Evolutionary conservation across 2,329 filamentous ascomycete species (phyloP), one percentile per base, ranked within the genome.

Genomic region (Penicillium sp.): DNA sequence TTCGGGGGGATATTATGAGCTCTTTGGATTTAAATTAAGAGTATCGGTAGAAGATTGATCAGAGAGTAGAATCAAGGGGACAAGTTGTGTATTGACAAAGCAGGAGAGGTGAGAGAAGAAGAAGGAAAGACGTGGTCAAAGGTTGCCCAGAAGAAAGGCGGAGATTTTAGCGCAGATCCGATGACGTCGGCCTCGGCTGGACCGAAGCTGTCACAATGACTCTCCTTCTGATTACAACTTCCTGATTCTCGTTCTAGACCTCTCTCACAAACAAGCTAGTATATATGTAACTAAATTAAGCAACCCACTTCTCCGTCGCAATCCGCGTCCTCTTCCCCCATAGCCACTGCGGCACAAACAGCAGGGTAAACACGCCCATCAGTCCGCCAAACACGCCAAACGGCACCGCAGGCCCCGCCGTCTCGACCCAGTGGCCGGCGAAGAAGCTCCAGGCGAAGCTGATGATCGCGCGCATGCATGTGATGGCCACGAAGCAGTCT

Each of bases 381-480:
- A 85, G 67, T 71, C 82, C 81, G 0, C 80, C 82, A 64, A 85
- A 85, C 3, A 85, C 79, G 0, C 84, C 84, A 69, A 86, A 86
- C 0, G 83, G 79, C 56, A 83, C 72, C 0, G 83, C 78, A 1
- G 79, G 66, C 0, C 84, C 84, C 0, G 68, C 70, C 0, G 72
- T 52, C 1, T 72, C 66, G 0, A 84, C 75, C 84, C 84, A 86
- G 4, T 79, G 73, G 3, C 78, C 77, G 0, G 83, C 80, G 49
- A 86, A 85, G 58, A 85, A 85, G 0, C 82, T 83, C 83, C 84
- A 86, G 0, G 82, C 78, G 65, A 86, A 86, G 0, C 79, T 76
- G 8, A 87, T 78, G 5, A 85, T 70, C 11, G 82, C 77, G 3
- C 84, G 76, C 17, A 82, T 70, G 35, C 80, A 80, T 1, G 83